Base-by-base conservation (phyloP, 1,139 yeast genomes). In the Lodderomyces theae region DNA sequence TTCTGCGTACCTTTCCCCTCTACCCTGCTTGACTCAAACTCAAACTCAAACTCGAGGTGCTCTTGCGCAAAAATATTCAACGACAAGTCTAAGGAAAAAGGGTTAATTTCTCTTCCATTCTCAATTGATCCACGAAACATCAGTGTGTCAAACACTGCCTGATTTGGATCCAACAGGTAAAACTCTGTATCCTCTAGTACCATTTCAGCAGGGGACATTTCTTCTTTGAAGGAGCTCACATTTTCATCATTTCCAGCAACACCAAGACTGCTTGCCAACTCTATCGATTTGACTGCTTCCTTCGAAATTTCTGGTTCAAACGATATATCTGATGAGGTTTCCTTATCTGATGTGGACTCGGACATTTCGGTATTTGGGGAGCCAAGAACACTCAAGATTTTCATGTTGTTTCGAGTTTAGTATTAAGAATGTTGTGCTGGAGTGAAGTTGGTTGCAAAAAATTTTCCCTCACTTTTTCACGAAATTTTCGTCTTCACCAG, bases 81-180 rank as follows among this genome's bases (percentile, higher is more conserved):
- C n/a, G 31, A 28, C 15, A 28, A 16, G 11, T 28, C 31, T 7
- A 28, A 8, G 18, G 31, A 28, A 8, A 15, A 10, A n/a, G 31
- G 31, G 18, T 28, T 18, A n/a, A 13, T 28, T 11, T 28, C 31
- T 28, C 31, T 28, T 4, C 31, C 31, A 4, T 6, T 28, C 10
- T 28, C 31, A 28, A 28, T 15, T 15, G 31, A 4, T 5, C 18
- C 18, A 7, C 31, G 15, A 15, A 28, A 28, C n/a, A 28, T 11
- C 31, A 28, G 31, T 13, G 31, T 15, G n/a, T 28, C 31, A 28
- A 28, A 28, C 31, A 15, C 31, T 28, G 15, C 8, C 12, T 28
- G 31, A 15, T 28, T 28, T 28, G 31, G 31, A 16, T 28, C 31
- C 12, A 28, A 15, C 31, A 28, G 31, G 18, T 28, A 28, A 15